Evolutionary conservation across 2,329 filamentous ascomycete species (phyloP), one percentile per base, ranked within the genome.

Genomic region (Xylariaceae sp.): DNA sequence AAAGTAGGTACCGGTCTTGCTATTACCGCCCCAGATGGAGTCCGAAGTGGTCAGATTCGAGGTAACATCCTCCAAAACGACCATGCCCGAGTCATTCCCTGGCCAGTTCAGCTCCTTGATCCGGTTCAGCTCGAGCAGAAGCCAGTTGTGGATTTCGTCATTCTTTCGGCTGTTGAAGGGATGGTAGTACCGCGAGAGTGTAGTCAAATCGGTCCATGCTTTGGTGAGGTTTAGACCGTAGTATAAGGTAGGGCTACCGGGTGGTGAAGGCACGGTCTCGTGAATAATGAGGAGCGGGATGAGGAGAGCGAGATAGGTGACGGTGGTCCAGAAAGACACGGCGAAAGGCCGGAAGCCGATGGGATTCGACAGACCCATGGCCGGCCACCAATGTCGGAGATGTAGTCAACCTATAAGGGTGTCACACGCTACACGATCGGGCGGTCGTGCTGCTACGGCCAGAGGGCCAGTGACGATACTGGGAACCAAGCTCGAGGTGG

Each of bases 121-220:
- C 35, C 78, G 73, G 53, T 83, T 73, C 51, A 95, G 80, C 51
- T 90, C 82, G 15, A 72, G 62, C 53, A 96, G 73, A 32, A 97
- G 73, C 76, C 86, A 96, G 32, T 81, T 73, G 53, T 89, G 84
- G 32, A 96, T 84, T 19, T 82, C 74, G 59, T 96, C 91, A 66
- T 96, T 97, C 52, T 81, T 77, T 51, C 77, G 85, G 58, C 87
- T 91, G 70, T 96, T 96, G 73, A 89, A 96, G 0, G 94, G 92
- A 66, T 96, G 94, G 64, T 87, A 94, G 1, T 77, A 76, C 55
- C 76, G 76, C 32, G 87, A 92, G 43, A 99, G 77, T 48, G 77
- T 73, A 53, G 90, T 82, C 31, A 99, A 75, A 65, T 97, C 91
- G 11, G 76, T 70, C 91, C 91, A 97, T 35, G 92, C 90, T 69